These are phyloP conservation scores for Litchi chinensis DNA, from an alignment of 345 rosid genomes.

Conservation along the genomic window DNA sequence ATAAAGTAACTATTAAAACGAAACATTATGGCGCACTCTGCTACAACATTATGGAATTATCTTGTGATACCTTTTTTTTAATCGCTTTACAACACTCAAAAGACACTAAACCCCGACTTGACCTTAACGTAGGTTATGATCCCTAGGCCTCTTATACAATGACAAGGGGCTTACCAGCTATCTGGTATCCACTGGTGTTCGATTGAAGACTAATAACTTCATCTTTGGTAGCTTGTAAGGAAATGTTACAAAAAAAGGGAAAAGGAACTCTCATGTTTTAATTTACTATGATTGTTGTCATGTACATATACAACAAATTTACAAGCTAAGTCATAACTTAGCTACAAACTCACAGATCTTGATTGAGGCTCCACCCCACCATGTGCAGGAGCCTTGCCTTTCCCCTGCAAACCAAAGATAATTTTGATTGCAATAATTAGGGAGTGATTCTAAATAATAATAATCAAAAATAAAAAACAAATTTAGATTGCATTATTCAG, in stretches of 20 bases:
- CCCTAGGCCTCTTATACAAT: not conserved
- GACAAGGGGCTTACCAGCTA: not conserved
- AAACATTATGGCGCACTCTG: no score
- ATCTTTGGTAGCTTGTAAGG: not conserved
- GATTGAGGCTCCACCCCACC: constrained; percentile 20
- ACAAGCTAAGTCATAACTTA: not conserved
- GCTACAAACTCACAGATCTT: constrained; percentile 28
- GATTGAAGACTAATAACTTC: not conserved
- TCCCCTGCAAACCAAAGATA: constrained; percentile 22
- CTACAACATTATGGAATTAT: no score
- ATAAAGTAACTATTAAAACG: no score
- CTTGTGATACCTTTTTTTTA: no score
- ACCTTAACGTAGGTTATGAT: not conserved
- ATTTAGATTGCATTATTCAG: not conserved
- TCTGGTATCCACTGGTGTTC: not conserved
- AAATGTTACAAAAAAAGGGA: not conserved
- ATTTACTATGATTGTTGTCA: not conserved
- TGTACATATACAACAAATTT: constrained; percentile 7
- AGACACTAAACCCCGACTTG: not conserved
- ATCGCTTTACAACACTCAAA: no score
- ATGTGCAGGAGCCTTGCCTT: constrained; percentile 5
- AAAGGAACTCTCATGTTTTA: not conserved
- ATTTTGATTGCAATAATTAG: not conserved
- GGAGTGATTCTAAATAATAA: not conserved
- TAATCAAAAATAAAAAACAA: not conserved